Evolutionary conservation across 2,329 filamentous ascomycete species (phyloP).

Genomic region (Exophiala aquamarina): DNA sequence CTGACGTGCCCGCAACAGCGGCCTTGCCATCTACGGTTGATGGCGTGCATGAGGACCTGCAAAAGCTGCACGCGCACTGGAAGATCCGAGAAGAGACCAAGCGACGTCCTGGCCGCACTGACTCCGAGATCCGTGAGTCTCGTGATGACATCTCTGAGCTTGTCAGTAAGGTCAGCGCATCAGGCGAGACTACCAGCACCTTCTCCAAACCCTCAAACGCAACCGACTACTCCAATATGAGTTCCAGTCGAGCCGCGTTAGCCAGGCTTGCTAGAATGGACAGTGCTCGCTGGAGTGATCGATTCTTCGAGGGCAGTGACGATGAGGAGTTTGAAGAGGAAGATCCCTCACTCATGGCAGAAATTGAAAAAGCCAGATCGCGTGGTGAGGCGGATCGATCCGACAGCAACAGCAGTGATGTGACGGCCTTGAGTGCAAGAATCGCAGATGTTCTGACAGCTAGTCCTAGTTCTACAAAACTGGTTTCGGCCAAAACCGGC

Average conservation of each 20-base stretch:
- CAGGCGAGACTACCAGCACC: conserved; percentile 14
- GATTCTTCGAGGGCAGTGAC: conserved; percentile 60
- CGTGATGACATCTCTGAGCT: conserved; percentile 35
- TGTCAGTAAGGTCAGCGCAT: conserved; percentile 22
- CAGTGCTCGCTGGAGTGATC: conserved; percentile 65
- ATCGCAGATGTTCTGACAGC: conserved; percentile 15
- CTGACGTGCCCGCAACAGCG: conserved; percentile 6
- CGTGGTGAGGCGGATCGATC: conserved; percentile 12
- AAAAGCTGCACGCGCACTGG: conserved; percentile 17
- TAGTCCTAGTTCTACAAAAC: conserved; percentile 16
- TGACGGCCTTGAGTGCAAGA: conserved; percentile 1
- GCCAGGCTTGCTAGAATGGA: conserved; percentile 41
- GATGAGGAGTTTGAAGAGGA: conserved; percentile 46
- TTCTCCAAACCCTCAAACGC: neutral
- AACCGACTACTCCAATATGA: conserved; percentile 21
- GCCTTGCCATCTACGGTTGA: conserved; percentile 6
- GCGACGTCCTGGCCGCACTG: conserved; percentile 17
- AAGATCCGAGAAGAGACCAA: conserved; percentile 2
- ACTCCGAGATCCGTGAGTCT: conserved; percentile 28
- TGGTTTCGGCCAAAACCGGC: conserved; percentile 6
- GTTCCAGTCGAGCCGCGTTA: conserved; percentile 24
- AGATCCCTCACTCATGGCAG: conserved; percentile 22
- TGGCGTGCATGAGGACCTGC: conserved; percentile 5
- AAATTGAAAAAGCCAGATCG: conserved; percentile 20
- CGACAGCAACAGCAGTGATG: conserved; percentile 3